Conservation (phyloP, 192 early-diverging fungal species). For the Bifiguratus adelaidae region DNA sequence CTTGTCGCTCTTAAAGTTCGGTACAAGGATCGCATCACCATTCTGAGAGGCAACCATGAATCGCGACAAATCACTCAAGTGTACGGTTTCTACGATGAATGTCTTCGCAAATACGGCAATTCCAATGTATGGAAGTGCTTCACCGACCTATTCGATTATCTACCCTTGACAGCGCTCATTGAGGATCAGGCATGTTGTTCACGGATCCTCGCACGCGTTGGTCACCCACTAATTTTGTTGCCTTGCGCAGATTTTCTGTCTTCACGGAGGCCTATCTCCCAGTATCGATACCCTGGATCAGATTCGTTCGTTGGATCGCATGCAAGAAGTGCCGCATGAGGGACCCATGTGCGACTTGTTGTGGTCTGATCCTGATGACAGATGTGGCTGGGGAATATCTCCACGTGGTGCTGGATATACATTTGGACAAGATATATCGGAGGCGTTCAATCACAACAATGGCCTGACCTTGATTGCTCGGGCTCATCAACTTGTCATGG, state of each 20-base stretch:
- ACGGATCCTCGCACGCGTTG: neutral
- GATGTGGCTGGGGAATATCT: slow-evolving; percentile 81
- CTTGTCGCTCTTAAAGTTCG: slow-evolving; percentile 93
- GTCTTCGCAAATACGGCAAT: slow-evolving; percentile 94
- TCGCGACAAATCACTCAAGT: slow-evolving; percentile 98
- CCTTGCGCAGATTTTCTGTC: slow-evolving; percentile 75
- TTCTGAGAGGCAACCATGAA: slow-evolving; percentile 98
- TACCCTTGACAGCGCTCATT: slow-evolving; percentile 92
- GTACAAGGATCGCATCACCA: slow-evolving; percentile 85
- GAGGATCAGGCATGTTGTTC: slow-evolving; percentile 65
- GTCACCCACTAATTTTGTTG: neutral
- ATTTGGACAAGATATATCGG: slow-evolving; percentile 81
- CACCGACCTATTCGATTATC: slow-evolving; percentile 96
- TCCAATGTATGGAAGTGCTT: slow-evolving; percentile 98
- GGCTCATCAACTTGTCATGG: slow-evolving; percentile 89
- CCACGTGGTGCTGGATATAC: slow-evolving; percentile 83
- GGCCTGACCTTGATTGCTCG: slow-evolving; percentile 94
- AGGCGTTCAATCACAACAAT: slow-evolving; percentile 91
- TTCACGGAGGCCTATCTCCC: slow-evolving; percentile 95
- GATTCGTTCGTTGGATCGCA: slow-evolving; percentile 87
- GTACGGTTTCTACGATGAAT: slow-evolving; percentile 99
- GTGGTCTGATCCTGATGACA: slow-evolving; percentile 84
- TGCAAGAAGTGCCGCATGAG: slow-evolving; percentile 86
- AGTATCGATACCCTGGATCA: slow-evolving; percentile 95
- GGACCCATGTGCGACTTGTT: slow-evolving; percentile 83